Base-by-base conservation (phyloP, 306 rosid genomes). In the Cyclanthera cordifolia region DNA sequence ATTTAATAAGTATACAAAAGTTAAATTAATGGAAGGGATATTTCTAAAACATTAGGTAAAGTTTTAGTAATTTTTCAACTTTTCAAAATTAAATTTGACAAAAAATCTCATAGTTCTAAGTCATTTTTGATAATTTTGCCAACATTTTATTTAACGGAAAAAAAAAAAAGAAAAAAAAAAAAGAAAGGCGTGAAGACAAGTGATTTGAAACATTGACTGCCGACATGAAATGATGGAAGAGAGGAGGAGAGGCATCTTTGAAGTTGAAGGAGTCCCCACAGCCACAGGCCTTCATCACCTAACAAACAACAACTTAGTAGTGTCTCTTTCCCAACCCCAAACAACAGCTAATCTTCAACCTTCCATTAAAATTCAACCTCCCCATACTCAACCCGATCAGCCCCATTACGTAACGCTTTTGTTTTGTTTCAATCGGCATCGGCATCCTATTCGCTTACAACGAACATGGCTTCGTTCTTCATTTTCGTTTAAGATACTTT, bases 141-240 rank as follows among this genome's bases (percentile, higher is more conserved):
- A n/a, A n/a, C n/a, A n/a, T n/a, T n/a, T n/a, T n/a, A n/a, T n/a
- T n/a, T n/a, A n/a, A n/a, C n/a, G n/a, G n/a, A n/a, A n/a, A n/a
- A n/a, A n/a, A n/a, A n/a, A n/a, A n/a, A n/a, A n/a, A n/a, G n/a
- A n/a, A n/a, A n/a, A n/a, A n/a, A n/a, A n/a, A n/a, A n/a, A n/a
- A n/a, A n/a, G n/a, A n/a, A n/a, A n/a, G 7, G 8, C 1, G 49
- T 34, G 71, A 23, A 24, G 56, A 67, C 27, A 48, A 9, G 16
- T 67, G 46, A 16, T 49, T 48, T n/a, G 27, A 49, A 27, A 49
- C 24, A 49, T 67, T 48, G 72, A 50, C 47, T 17, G 72, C 58
- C 25, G 72, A 68, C 72, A 25, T 68, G 72, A 49, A 2, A 63
- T 51, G 69, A 63, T 41, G 12, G 52, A 14, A 60, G 45, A 34